These are phyloP conservation scores for Cyclaneusma minus DNA, from an alignment of 2,329 filamentous ascomycete genomes.

Conservation along the genomic window DNA sequence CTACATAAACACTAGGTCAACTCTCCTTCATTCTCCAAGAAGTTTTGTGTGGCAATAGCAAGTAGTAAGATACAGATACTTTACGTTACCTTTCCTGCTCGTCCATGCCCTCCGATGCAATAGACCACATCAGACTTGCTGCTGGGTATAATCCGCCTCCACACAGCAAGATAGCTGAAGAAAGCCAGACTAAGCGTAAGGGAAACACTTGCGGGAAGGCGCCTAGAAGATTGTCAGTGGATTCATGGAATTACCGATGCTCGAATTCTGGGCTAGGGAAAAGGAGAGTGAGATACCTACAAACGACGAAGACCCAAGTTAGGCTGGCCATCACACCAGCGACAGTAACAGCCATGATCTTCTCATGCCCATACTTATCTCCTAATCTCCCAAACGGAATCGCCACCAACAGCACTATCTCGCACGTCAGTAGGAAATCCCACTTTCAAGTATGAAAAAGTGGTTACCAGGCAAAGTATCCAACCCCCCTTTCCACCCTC, in stretches of 20 bases:
- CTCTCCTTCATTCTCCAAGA: too few relatives aligned
- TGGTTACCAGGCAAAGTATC: conserved; percentile 15
- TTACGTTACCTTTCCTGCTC: conserved; percentile 9
- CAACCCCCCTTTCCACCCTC: conserved; percentile 17
- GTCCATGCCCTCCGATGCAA: conserved; percentile 15
- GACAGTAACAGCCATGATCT: conserved; percentile 13
- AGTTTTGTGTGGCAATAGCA: neutral
- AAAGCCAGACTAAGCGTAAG: conserved; percentile 14
- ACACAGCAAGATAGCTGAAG: conserved; percentile 13
- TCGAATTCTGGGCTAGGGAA: neutral
- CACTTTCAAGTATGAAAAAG: neutral
- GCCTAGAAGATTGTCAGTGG: conserved; percentile 8
- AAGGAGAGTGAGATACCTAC: conserved; percentile 8
- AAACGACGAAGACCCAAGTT: conserved; percentile 14
- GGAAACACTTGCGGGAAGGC: conserved; percentile 14
- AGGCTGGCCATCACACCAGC: conserved; percentile 12
- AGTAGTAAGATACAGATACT: neutral
- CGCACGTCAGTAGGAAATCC: neutral
- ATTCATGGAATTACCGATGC: conserved; percentile 1
- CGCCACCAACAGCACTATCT: conserved; percentile 15
- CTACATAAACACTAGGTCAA: too few relatives aligned
- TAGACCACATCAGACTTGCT: conserved; percentile 17
- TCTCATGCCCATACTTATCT: conserved; percentile 12
- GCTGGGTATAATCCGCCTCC: conserved; percentile 16
- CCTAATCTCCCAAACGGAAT: conserved; percentile 16